Evolutionary conservation across 495 filamentous ascomycete genomes (phyloP).

Genomic region (Xylaria castorea): DNA sequence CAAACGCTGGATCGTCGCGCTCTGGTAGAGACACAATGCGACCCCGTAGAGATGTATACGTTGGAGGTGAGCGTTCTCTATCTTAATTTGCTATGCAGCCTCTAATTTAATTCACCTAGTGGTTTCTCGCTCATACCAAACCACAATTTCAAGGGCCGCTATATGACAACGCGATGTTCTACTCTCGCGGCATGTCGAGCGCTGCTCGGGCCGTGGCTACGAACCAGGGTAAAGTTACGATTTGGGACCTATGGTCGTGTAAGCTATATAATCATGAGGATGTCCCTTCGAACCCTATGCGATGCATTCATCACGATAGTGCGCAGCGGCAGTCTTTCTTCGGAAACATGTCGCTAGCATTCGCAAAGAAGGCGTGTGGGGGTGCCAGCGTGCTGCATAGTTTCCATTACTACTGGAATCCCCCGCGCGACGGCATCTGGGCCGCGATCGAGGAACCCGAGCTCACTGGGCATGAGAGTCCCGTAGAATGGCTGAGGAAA

Average conservation of each 20-base stretch:
- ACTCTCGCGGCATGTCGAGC: slow-evolving; percentile 16
- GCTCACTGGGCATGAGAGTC: neutral
- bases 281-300: slow-evolving; percentile 7
- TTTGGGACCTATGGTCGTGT: slow-evolving; percentile 9
- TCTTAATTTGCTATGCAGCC: neutral
- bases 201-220: slow-evolving; percentile 9
- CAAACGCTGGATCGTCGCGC: neutral
- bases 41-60: neutral
- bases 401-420: slow-evolving; percentile 2
- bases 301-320: slow-evolving; percentile 9
- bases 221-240: slow-evolving; percentile 5
- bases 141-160: neutral
- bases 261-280: slow-evolving; percentile 5
- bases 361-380: slow-evolving; percentile 11
- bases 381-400: slow-evolving; percentile 14
- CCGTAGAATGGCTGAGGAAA: slow-evolving; percentile 14
- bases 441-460: slow-evolving; percentile 13
- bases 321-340: slow-evolving; percentile 18
- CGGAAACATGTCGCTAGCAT: slow-evolving; percentile 19
- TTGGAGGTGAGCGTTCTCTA: neutral
- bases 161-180: slow-evolving; percentile 6
- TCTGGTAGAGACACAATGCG: neutral
- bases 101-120: neutral
- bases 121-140: neutral
- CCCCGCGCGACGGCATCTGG: slow-evolving; percentile 17